Conservation (phyloP, 2,329 filamentous ascomycete species). For the Ceratocystis eucalypticola region DNA sequence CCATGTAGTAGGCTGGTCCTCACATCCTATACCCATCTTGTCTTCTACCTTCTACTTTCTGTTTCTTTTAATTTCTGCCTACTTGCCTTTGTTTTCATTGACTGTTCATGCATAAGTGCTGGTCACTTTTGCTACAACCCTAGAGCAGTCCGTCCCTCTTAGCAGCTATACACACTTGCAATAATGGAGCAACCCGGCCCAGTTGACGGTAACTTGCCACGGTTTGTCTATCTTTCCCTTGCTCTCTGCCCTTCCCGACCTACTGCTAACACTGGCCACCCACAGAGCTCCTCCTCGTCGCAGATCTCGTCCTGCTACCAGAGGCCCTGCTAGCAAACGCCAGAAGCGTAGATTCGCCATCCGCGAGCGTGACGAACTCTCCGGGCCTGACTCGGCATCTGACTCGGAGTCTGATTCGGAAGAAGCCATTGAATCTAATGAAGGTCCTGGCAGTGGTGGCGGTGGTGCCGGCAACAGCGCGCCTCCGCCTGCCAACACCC, state of each 20-base stretch:
- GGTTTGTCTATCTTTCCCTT: conserved; percentile 1
- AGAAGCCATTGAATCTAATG: neutral
- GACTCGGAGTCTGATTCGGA: conserved; percentile 10
- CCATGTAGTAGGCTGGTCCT: neutral
- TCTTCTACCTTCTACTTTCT: neutral
- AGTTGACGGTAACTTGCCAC: conserved; percentile 7
- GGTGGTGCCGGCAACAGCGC: neutral
- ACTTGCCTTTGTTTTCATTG: neutral
- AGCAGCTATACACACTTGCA: neutral
- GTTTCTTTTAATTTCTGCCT: neutral
- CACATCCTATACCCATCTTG: neutral
- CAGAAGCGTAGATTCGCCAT: neutral
- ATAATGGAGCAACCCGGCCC: neutral
- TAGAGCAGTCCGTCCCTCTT: neutral
- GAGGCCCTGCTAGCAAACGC: neutral
- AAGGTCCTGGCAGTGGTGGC: neutral
- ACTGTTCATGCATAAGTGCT: conserved; percentile 10
- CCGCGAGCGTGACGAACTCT: neutral
- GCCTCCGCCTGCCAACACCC: conserved; percentile 3
- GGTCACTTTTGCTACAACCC: conserved; percentile 12
- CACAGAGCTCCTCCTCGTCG: conserved; percentile 6
- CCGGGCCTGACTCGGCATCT: conserved; percentile 8
- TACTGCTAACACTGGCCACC: neutral
- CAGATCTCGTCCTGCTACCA: neutral
- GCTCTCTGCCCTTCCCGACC: neutral